Percentiles rank a stretch among this genome's conserved stretches.
phyloP scores from a whole-genome alignment of 129 eudicot species.

The Pseudognaphalium luteoalbum region DNA sequence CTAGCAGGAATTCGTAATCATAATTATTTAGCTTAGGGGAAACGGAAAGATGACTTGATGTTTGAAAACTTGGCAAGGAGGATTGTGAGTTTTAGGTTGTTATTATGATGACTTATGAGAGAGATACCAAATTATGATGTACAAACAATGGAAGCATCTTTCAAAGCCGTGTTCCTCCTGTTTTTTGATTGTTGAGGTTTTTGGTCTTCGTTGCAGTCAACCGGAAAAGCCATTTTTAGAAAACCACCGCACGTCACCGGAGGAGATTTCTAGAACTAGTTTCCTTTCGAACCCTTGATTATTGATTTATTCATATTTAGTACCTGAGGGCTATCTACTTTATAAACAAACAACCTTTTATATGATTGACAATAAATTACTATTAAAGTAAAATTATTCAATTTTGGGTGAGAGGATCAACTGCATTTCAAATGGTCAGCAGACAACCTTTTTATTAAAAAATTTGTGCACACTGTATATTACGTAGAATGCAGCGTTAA shows the following conservation, averaged over 20 bases:
- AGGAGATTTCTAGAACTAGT: background rate
- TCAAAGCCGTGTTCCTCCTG: slow-evolving; percentile 18
- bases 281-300: background rate
- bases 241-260: slow-evolving; percentile 32
- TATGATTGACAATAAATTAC: too few relatives aligned
- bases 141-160: slow-evolving; percentile 35
- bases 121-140: slow-evolving; percentile 38
- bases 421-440: too few relatives aligned
- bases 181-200: background rate
- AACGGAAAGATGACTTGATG: slow-evolving; percentile 4
- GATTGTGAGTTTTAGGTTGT: background rate
- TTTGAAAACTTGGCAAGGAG: background rate
- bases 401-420: too few relatives aligned
- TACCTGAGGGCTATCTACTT: background rate
- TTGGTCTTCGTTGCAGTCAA: slow-evolving; percentile 25
- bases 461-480: too few relatives aligned
- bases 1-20: background rate
- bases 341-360: too few relatives aligned
- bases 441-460: too few relatives aligned
- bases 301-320: slow-evolving; percentile 11
- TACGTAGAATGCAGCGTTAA: too few relatives aligned
- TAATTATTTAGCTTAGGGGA: background rate
- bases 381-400: too few relatives aligned
- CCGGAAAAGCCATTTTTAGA: background rate
- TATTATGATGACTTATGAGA: slow-evolving; percentile 6